Evolutionary conservation across 768 basidiomycete species (phyloP).

Genomic region (Agrocybe chaxingu): DNA sequence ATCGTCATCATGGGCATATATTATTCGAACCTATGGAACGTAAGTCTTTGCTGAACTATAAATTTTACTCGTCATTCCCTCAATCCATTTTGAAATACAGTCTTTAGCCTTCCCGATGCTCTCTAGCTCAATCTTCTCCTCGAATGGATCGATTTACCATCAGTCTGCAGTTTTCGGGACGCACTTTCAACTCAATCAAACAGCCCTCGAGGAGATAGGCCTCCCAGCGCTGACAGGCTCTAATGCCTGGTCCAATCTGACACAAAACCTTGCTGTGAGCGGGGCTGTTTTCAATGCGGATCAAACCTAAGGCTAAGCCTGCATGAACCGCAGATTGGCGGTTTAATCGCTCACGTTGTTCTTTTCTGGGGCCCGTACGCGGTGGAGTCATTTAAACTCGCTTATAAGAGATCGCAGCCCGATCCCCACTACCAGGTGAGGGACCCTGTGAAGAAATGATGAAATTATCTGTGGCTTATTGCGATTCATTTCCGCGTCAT

Average conservation of each 20-base stretch:
- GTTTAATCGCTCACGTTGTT: constrained; percentile 51
- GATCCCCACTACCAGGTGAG: constrained; percentile 55
- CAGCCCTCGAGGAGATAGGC: constrained; percentile 48
- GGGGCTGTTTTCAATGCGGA: not conserved
- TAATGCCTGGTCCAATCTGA: constrained; percentile 49
- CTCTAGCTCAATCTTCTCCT: constrained; percentile 53
- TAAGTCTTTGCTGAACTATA: constrained; percentile 20
- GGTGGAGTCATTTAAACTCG: constrained; percentile 45
- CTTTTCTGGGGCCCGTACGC: constrained; percentile 59
- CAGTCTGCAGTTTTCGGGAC: constrained; percentile 52
- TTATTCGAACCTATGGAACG: constrained; percentile 63
- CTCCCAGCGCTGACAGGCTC: constrained; percentile 49
- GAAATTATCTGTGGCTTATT: not conserved
- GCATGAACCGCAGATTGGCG: constrained; percentile 43
- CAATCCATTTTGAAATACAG: constrained; percentile 23
- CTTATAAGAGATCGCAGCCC: constrained; percentile 40
- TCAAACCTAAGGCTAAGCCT: not conserved
- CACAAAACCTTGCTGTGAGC: constrained; percentile 43
- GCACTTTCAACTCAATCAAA: constrained; percentile 49
- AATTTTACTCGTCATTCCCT: not conserved
- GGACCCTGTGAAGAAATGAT: not conserved
- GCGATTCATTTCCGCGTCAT: not conserved
- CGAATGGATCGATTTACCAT: constrained; percentile 52
- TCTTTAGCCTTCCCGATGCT: constrained; percentile 56
- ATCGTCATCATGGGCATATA: constrained; percentile 52